Evolutionary conservation across 2,329 filamentous ascomycete genomes (phyloP).

Genomic region (Dactylella cylindrospora): DNA sequence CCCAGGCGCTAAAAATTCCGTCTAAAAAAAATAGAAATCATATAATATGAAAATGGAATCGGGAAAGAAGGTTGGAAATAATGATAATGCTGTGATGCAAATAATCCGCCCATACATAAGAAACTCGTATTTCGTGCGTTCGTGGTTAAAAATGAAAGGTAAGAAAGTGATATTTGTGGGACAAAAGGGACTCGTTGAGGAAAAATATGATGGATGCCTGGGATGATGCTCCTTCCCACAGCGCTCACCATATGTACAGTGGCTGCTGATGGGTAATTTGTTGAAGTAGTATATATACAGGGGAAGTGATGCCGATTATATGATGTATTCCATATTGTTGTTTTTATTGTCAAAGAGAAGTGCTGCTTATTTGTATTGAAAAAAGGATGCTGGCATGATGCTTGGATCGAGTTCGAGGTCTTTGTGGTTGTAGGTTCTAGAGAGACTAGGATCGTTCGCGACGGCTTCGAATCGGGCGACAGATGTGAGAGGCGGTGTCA

Average conservation of each 20-base stretch:
- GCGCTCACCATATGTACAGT: conserved; percentile 18
- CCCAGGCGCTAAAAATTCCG: conserved; percentile 22
- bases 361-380: conserved; percentile 17
- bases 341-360: not conserved
- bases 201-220: too few relatives aligned
- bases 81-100: conserved; percentile 20
- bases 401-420: conserved; percentile 26
- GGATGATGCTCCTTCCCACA: not conserved
- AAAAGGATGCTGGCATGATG: conserved; percentile 42
- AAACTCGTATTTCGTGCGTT: conserved; percentile 40
- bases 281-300: conserved; percentile 12
- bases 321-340: too few relatives aligned
- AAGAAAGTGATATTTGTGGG: too few relatives aligned
- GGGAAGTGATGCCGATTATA: too few relatives aligned
- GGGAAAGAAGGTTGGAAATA: conserved; percentile 12
- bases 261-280: not conserved
- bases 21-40: conserved; percentile 13
- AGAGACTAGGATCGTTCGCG: conserved; percentile 6
- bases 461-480: conserved; percentile 41
- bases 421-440: conserved; percentile 18
- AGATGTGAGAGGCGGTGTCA: conserved; percentile 19
- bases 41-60: too few relatives aligned
- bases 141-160: too few relatives aligned
- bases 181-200: too few relatives aligned
- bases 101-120: conserved; percentile 32